Evolutionary conservation across 2,329 filamentous ascomycete species (phyloP).

Genomic region (Colletotrichum sp.): DNA sequence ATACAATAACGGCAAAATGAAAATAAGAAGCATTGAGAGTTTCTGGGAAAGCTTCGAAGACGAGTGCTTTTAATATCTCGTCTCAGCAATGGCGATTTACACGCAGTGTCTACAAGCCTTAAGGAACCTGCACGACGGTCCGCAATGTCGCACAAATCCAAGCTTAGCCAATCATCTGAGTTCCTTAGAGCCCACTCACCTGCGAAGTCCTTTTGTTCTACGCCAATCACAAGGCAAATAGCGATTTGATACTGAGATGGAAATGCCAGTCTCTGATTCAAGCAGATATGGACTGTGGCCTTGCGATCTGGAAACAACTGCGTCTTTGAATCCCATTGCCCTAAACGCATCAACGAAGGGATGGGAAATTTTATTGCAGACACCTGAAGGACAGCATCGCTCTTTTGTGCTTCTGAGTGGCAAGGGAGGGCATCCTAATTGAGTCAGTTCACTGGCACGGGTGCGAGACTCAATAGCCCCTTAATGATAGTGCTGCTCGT

Average conservation of each 20-base stretch:
- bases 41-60: not conserved
- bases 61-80: not conserved
- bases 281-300: not conserved
- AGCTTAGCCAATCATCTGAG: not conserved
- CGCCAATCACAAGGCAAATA: not conserved
- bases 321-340: rapidly evolving
- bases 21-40: not conserved
- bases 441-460: not conserved
- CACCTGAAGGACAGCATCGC: rapidly evolving
- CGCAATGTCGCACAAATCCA: not conserved
- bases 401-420: not conserved
- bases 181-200: not conserved
- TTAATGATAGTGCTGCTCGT: rapidly evolving
- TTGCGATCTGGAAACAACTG: not conserved
- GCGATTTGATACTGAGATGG: not conserved
- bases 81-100: not conserved
- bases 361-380: not conserved
- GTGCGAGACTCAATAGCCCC: not conserved
- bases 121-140: not conserved
- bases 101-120: not conserved
- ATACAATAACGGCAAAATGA: too few species aligned
- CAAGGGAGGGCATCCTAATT: not conserved
- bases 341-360: not conserved
- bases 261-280: not conserved
- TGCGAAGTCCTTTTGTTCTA: not conserved